Evolutionary conservation across 441 rosid species (phyloP), one percentile per base, ranked within the genome.

Genomic region (Adansonia gregorii): DNA sequence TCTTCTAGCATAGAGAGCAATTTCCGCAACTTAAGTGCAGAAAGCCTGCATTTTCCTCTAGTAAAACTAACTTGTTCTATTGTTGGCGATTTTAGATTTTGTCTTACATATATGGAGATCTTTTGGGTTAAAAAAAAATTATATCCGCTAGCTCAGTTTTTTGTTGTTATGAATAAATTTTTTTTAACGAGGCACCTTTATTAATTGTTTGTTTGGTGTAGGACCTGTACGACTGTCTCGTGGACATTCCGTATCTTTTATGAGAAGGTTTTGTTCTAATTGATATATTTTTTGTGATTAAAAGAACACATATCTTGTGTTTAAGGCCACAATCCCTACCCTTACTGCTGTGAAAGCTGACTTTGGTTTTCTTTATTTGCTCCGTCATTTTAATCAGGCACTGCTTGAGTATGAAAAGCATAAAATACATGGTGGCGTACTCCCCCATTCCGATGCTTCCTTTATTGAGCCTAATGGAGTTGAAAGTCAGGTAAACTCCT

Each of bases 161-260:
- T 8, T 12, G 22, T 52, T 15, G 22, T 49, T 60, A 27, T 24
- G 31, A 15, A 10, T 75, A 49, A 3, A 51, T 51, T 64, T 17
- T 27, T 11, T 20, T 65, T 61, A 75, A 51, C 0, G 27, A 63
- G 19, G 77, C 27, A 1, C 24, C 58, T 22, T 79, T 61, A 48
- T 60, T 12, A 48, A 72, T 24, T 70, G 35, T 78, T 69, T 31
- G n/a, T 75, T 17, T 77, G 76, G 66, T 12, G 46, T 80, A 89
- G 94, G 86, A 91, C 94, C 55, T 91, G 94, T 70, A 91, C 94
- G 46, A 91, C 93, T 73, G 94, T 91, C 63, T 91, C 93, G 3
- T 91, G 93, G 93, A 91, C 94, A 77, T 89, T 91, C 80, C 86
- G 94, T 63, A 91, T 83, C 67, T 89, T 91, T 74, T 89, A 91